Conservation (phyloP, 2,329 filamentous ascomycete species). For the Colletotrichum tabaci region DNA sequence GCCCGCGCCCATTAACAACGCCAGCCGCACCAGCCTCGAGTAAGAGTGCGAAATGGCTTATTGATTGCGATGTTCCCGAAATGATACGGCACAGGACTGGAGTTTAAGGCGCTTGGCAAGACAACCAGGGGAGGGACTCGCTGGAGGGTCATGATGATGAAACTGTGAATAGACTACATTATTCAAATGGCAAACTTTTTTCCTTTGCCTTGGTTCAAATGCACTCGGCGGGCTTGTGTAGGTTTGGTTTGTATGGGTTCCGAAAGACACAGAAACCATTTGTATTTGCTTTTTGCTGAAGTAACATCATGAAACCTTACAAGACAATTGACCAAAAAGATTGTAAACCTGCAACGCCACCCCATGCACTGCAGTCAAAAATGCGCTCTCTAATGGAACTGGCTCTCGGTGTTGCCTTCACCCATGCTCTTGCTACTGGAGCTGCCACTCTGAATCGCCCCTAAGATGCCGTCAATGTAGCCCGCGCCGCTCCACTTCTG, state of each 20-base stretch:
- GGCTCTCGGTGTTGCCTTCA: slow-evolving; percentile 89
- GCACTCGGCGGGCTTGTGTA: not conserved
- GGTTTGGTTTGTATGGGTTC: not conserved
- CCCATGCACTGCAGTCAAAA: slow-evolving; percentile 20
- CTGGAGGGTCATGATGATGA: slow-evolving; percentile 34
- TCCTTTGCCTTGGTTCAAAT: too few species aligned
- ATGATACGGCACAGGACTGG: slow-evolving; percentile 29
- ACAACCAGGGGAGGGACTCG: slow-evolving; percentile 1
- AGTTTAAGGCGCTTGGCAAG: slow-evolving; percentile 37
- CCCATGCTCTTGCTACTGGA: slow-evolving; percentile 94
- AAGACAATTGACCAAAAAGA: not conserved
- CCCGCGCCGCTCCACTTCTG: slow-evolving; percentile 84
- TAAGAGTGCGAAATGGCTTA: slow-evolving; percentile 6
- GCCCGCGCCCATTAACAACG: slow-evolving; percentile 72
- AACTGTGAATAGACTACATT: slow-evolving; percentile 33
- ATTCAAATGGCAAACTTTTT: not conserved
- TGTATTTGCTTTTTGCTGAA: too few species aligned
- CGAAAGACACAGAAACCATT: too few species aligned
- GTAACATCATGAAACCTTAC: too few species aligned
- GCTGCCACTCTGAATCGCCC: slow-evolving; percentile 91
- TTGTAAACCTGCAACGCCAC: not conserved
- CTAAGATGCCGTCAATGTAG: slow-evolving; percentile 91
- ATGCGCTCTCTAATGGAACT: slow-evolving; percentile 61
- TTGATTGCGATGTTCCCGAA: slow-evolving; percentile 6
- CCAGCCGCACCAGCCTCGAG: slow-evolving; percentile 47